Percentiles rank a stretch among this genome's conserved stretches.
These are phyloP conservation scores for Acer campestre DNA, from an alignment of 345 rosid genomes.

Conservation along the genomic window DNA sequence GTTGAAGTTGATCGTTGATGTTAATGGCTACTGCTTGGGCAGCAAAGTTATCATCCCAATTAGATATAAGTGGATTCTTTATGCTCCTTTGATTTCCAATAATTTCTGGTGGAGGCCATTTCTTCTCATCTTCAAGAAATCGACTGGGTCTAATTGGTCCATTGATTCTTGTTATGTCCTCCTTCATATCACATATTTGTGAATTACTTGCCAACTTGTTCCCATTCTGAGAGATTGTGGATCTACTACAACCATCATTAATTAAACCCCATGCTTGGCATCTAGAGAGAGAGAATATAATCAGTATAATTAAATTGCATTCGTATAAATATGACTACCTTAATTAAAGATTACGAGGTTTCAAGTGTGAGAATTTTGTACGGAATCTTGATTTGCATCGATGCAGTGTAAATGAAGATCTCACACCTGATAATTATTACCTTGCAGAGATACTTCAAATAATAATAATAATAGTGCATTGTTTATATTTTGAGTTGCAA, in stretches of 20 bases:
- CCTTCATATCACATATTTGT: slow-evolving; percentile 1
- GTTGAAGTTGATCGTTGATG: not conserved
- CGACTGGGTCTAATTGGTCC: slow-evolving; percentile 29
- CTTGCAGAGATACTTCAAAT: no score
- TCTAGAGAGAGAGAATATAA: not conserved
- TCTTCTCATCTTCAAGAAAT: slow-evolving; percentile 34
- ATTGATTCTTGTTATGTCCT: slow-evolving; percentile 6
- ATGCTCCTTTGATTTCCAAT: slow-evolving; percentile 7
- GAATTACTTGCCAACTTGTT: slow-evolving; percentile 13
- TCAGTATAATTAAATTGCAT: not conserved
- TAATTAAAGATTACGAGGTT: no score
- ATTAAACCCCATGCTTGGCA: slow-evolving; percentile 7
- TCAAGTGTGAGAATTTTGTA: no score
- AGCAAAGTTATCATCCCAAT: slow-evolving; percentile 5
- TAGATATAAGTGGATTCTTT: slow-evolving; percentile 6
- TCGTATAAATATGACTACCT: no score
- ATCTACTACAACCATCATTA: not conserved
- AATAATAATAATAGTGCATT: no score
- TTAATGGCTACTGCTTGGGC: not conserved
- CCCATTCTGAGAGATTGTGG: slow-evolving; percentile 14
- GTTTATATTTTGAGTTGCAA: no score
- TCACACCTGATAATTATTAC: no score
- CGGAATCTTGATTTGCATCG: no score
- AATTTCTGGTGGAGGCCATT: slow-evolving; percentile 37
- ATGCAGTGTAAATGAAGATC: no score